Conservation (phyloP, 306 rosid species). For the Heteromeles arbutifolia region DNA sequence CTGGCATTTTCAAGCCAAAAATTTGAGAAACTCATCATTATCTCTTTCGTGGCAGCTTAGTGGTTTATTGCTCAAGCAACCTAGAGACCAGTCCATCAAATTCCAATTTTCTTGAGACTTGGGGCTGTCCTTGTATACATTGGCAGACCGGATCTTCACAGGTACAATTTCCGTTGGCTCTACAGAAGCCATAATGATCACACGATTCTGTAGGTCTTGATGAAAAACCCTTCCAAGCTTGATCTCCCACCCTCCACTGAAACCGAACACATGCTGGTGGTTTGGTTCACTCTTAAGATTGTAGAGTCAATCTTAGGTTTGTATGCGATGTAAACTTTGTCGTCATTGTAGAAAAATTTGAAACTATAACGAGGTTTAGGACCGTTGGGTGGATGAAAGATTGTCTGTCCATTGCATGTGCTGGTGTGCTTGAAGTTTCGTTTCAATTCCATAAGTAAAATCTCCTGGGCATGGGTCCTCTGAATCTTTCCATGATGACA, state of each 20-base stretch:
- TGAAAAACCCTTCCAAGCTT: slow-evolving; percentile 33
- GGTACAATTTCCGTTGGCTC: too few relatives aligned
- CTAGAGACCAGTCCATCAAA: too few relatives aligned
- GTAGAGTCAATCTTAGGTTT: slow-evolving; percentile 21
- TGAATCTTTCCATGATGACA: slow-evolving; percentile 37
- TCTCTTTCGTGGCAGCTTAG: slow-evolving; percentile 28
- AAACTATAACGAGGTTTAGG: slow-evolving; percentile 26
- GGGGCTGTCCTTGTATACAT: too few relatives aligned
- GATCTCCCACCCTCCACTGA: slow-evolving; percentile 30
- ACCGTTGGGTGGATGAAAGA: slow-evolving; percentile 29
- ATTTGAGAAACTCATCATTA: slow-evolving; percentile 28
- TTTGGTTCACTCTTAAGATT: slow-evolving; percentile 39
- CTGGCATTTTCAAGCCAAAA: slow-evolving; percentile 39
- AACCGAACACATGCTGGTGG: slow-evolving; percentile 16
- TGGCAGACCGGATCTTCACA: too few relatives aligned
- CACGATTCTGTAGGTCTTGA: slow-evolving; percentile 32
- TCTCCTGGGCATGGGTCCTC: slow-evolving; percentile 49
- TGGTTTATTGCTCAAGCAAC: not conserved
- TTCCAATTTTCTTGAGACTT: too few relatives aligned
- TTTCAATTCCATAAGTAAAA: slow-evolving; percentile 26
- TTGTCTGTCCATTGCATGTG: slow-evolving; percentile 39
- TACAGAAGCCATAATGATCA: slow-evolving; percentile 40
- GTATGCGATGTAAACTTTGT: slow-evolving; percentile 39
- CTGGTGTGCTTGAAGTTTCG: slow-evolving; percentile 22
- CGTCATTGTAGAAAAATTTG: slow-evolving; percentile 23